Evolutionary conservation across 2,329 filamentous ascomycete genomes (phyloP).

Genomic region (Tolypocladium guangdongense): DNA sequence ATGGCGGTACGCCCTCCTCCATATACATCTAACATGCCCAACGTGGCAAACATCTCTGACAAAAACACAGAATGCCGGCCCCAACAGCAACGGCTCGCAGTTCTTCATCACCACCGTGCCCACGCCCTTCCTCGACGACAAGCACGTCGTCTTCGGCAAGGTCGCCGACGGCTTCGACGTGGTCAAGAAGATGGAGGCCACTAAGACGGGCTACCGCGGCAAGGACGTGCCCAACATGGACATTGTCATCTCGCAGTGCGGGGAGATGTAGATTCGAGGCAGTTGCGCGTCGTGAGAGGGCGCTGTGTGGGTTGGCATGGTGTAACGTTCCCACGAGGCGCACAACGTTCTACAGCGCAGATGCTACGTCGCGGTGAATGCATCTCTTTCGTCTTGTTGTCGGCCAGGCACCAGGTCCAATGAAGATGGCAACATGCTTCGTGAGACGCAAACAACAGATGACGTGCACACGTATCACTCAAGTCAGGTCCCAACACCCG

Average conservation of each 20-base stretch:
- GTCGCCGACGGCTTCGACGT: slow-evolving; percentile 86
- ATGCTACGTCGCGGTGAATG: background rate
- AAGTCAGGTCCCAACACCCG: no score
- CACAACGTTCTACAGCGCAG: background rate
- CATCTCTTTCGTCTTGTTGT: background rate
- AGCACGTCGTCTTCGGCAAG: slow-evolving; percentile 92
- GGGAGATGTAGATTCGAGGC: slow-evolving; percentile 56
- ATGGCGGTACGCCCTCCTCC: slow-evolving; percentile 65
- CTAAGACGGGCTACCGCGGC: slow-evolving; percentile 61
- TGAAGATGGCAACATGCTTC: background rate
- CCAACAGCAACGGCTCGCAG: slow-evolving; percentile 87
- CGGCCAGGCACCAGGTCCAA: background rate
- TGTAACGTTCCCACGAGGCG: background rate
- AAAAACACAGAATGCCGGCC: slow-evolving; percentile 62
- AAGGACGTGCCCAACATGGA: slow-evolving; percentile 79
- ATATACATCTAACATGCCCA: background rate
- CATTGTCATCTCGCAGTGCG: slow-evolving; percentile 75
- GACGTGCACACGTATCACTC: background rate
- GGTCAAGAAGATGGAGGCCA: slow-evolving; percentile 84
- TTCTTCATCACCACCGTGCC: slow-evolving; percentile 94
- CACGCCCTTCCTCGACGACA: slow-evolving; percentile 79
- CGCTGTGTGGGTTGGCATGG: background rate
- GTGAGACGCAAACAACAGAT: background rate
- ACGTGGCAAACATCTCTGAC: background rate
- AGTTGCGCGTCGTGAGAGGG: slow-evolving; percentile 32